Evolutionary conservation across 1,284 basidiomycete species (phyloP).

Genomic region (Leccinum variabile): DNA sequence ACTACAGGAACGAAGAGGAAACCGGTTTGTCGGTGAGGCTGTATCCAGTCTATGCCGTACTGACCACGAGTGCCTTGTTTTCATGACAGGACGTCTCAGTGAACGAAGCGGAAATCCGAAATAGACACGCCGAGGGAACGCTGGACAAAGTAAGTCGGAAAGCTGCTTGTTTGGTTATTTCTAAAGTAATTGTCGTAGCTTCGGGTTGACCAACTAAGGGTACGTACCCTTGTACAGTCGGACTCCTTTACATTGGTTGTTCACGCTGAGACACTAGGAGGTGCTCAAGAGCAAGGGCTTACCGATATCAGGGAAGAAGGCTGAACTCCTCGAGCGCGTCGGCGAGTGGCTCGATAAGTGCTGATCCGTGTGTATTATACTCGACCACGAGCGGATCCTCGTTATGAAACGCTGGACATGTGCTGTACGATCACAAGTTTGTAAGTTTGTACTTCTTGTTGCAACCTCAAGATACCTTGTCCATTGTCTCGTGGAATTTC

Average conservation of each 20-base stretch:
- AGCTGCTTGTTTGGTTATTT: conserved; percentile 3
- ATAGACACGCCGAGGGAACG: conserved; percentile 55
- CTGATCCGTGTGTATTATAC: conserved; percentile 8
- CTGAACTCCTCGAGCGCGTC: conserved; percentile 64
- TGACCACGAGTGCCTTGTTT: conserved; percentile 1
- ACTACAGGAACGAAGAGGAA: conserved; percentile 65
- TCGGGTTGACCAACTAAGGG: conserved; percentile 77
- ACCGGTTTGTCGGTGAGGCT: conserved; percentile 47
- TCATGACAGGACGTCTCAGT: conserved; percentile 51
- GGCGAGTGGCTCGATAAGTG: conserved; percentile 49
- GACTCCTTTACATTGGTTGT: conserved; percentile 1
- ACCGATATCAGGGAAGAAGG: conserved; percentile 65
- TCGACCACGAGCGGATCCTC: neutral
- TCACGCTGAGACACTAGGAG: conserved; percentile 43
- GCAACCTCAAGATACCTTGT: neutral
- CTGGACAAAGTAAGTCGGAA: conserved; percentile 59
- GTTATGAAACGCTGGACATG: neutral
- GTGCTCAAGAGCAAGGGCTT: conserved; percentile 67
- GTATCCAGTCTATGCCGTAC: neutral
- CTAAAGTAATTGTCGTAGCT: conserved; percentile 46
- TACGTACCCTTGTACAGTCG: conserved; percentile 29
- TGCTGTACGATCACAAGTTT: neutral
- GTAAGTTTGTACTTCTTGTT: neutral
- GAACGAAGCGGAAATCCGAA: conserved; percentile 68
- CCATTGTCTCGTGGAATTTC: neutral